A percentile compares a stretch with the other conserved stretches of the same genome.
Conservation (phyloP, 2,329 filamentous ascomycete species). For the Curvularia lunata region DNA sequence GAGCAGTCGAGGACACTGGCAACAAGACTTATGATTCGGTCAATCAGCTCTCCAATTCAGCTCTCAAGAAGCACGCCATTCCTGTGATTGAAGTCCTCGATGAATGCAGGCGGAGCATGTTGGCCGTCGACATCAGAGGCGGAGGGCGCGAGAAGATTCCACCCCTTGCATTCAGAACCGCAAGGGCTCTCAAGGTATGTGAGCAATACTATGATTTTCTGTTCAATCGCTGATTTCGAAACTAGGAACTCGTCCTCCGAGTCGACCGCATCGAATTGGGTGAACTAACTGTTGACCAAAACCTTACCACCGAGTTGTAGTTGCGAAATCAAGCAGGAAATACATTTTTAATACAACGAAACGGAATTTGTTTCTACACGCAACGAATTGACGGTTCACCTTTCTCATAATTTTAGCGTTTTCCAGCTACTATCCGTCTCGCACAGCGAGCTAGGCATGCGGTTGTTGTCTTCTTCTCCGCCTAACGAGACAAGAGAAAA, state of each 20-base stretch:
- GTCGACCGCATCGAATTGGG: slow-evolving; percentile 51
- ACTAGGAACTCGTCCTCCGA: slow-evolving; percentile 50
- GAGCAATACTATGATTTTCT: not conserved
- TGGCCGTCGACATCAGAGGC: slow-evolving; percentile 65
- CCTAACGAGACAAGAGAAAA: not conserved
- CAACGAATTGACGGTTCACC: not conserved
- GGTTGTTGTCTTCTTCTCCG: not conserved
- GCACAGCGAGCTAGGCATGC: not conserved
- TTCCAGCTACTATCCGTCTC: not conserved
- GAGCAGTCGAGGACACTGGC: slow-evolving; percentile 73
- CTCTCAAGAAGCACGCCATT: slow-evolving; percentile 58
- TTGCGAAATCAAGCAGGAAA: slow-evolving; percentile 2
- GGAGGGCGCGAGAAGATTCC: slow-evolving; percentile 71
- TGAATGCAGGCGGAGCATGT: slow-evolving; percentile 68
- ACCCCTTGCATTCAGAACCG: slow-evolving; percentile 86
- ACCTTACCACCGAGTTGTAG: slow-evolving; percentile 43
- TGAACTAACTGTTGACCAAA: slow-evolving; percentile 45
- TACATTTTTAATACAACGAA: not conserved
- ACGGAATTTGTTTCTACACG: not conserved
- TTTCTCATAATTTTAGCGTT: not conserved
- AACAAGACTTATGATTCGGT: slow-evolving; percentile 64
- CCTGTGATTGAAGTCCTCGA: slow-evolving; percentile 64
- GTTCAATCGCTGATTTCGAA: slow-evolving; percentile 18
- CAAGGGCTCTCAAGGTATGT: slow-evolving; percentile 74
- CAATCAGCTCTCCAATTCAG: slow-evolving; percentile 56